Evolutionary conservation across 805 yeast species (phyloP).

Genomic region (Blastobotrys peoriensis): DNA sequence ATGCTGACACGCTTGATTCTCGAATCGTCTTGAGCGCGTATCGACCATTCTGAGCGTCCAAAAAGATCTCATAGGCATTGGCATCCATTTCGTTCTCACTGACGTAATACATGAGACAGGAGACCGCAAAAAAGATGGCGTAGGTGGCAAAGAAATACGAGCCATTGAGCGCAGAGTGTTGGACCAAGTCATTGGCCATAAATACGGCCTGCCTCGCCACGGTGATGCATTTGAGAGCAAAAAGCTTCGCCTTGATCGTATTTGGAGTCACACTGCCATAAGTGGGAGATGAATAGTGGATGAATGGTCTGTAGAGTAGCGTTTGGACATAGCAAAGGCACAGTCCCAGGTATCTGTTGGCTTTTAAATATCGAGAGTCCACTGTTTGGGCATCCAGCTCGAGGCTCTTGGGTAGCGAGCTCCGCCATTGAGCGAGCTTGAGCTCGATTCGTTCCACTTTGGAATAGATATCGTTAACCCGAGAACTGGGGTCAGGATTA

Average conservation of each 20-base stretch:
- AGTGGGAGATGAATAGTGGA: not conserved
- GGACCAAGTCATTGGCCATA: not conserved
- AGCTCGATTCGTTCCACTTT: not conserved
- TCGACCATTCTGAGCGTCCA: not conserved
- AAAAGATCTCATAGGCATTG: not conserved
- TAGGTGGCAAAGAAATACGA: conserved; percentile 1
- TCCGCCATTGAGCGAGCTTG: not conserved
- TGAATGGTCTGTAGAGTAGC: not conserved
- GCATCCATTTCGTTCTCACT: conserved; percentile 1
- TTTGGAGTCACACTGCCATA: not conserved
- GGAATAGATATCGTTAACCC: not conserved
- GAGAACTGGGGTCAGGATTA: not conserved
- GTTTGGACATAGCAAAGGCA: conserved; percentile 1
- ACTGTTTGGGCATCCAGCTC: not conserved
- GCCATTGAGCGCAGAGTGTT: not conserved
- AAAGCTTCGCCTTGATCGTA: not conserved
- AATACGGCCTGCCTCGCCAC: not conserved
- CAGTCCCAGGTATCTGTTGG: not conserved
- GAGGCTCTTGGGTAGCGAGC: not conserved
- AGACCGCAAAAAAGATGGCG: conserved; percentile 2
- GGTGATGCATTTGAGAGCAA: not conserved
- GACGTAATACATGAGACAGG: not conserved
- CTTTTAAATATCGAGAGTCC: not conserved
- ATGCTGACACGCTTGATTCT: not conserved
- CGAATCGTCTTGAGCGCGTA: not conserved